Base-by-base conservation (phyloP, 176 grass and related monocot species). In the Ananas comosus region DNA sequence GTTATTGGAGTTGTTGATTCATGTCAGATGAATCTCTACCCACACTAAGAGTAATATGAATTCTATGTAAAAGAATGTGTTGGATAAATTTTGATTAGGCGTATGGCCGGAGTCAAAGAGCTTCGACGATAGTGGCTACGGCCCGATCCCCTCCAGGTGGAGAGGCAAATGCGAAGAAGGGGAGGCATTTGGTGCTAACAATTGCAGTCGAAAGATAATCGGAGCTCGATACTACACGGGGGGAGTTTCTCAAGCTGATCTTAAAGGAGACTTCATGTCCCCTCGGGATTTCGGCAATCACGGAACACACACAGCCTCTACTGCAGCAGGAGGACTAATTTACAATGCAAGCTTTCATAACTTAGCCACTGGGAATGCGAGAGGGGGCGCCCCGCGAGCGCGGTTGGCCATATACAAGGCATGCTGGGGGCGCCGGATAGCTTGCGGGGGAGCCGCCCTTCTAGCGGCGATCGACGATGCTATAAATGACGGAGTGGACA, bases 401-500 rank as follows among this genome's bases (percentile, higher is more conserved):
- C 64, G 80, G 51, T 51, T 82, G 10, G 80, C 80, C n/a, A 13
- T 69, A 0, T 83, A 83, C 54, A 78, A 78, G 70, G 81, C 58
- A 13, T 78, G 75, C 13, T 68, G 70, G 70, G 53, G 54, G 16
- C 0, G 3, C 5, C 4, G 0, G 0, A 11, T 1, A 0, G 9
- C 3, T 0, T 68, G 64, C 47, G 11, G 18, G 1, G 9, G 0
- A 0, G 65, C 53, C 0, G 22, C 19, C 1, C 0, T 65, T 2
- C 11, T 83, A 6, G 69, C 52, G 27, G 81, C 18, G 5, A 28
- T 78, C 0, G 81, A 83, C 0, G 64, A 83, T 1, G 70, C 81
- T 2, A 29, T 78, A 8, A 42, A 77, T 51, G 75, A 83, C 1
- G 86, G 91, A 3, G 91, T 94, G 2, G 80, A 87, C 56, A 70